Base-by-base conservation (phyloP, 441 rosid species). In the Dalechampia spathulata region DNA sequence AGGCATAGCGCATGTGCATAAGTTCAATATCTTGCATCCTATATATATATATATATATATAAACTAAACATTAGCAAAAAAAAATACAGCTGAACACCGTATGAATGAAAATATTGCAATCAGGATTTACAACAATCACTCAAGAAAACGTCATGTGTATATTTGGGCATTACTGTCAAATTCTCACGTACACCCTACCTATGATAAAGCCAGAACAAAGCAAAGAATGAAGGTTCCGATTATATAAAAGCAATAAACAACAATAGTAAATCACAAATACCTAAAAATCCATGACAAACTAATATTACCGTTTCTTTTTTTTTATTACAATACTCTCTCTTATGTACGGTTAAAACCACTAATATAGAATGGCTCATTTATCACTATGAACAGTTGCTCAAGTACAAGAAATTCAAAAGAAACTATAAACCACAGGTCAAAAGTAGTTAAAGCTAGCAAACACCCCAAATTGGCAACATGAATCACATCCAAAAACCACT, bases 11-110 rank as follows among this genome's bases (percentile, higher is more conserved):
- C 96, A 93, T 85, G 73, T 78, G 93, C 96, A 93, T 90, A 63
- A 93, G 82, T 77, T 93, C 99, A 73, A 87, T 78, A 73, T 93
- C 99, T 75, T 83, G 90, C 85, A 82, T 74, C 88, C 99, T 93
- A 61, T 42, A n/a, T n/a, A n/a, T n/a, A n/a, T n/a, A n/a, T n/a
- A n/a, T n/a, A n/a, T n/a, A n/a, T n/a, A n/a, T n/a, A 51, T 34
- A 67, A 21, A 47, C 34, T 19, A 62, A 44, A 48, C 65, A 16
- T 39, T 16, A 5, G 40, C n/a, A n/a, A n/a, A 41, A 32, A 58
- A 36, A 13, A 26, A 20, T 14, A 48, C 39, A 54, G 46, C 32
- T 6, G 17, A 52, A 23, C 20, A 52, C 23, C 41, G 41, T 34
- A 63, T 53, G 48, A 45, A 65, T 12, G 26, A 53, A 30, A 47